Evolutionary conservation across 2,329 filamentous ascomycete species (phyloP), one percentile per base, ranked within the genome.

Genomic region (Venturia oleaginea): DNA sequence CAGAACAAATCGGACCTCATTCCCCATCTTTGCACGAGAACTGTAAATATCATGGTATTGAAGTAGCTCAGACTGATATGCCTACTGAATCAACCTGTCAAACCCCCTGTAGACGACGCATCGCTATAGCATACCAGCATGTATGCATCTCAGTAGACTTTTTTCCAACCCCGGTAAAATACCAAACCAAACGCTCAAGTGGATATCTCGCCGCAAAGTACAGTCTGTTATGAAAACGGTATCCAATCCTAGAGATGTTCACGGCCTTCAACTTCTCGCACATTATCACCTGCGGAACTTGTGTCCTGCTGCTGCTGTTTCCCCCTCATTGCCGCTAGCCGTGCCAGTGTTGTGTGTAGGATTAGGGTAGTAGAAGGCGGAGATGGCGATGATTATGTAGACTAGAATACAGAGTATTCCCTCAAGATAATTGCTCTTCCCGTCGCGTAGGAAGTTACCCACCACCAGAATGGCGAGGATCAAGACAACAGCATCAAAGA

Each of bases 371-470:
- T 83, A 87, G 76, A 80, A 87, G 0, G 84, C 82, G 24, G 79
- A 79, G 51, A 86, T 78, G 1, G 85, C 84, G 67, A 88, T 84
- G 69, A 87, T 83, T 38, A 86, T 71, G 70, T 88, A 87, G 13
- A 86, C 81, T 62, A 89, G 82, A 22, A 96, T 84, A 68, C 91
- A 90, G 22, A 97, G 81, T 30, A 86, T 83, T 2, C 92, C 92
- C 74, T 97, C 92, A 4, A 97, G 83, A 71, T 95, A 97, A 72
- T 96, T 95, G 67, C 86, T 91, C 80, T 94, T 93, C 68, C 90
- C 86, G 72, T 97, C 92, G 61, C 91, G 82, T 64, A 97, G 77
- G 76, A 96, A 96, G 67, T 91, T 90, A 0, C 92, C 91, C 2
- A 96, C 90, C 0, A 92, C 91, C 51, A 97, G 80, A 70, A 96